phyloP scores from a whole-genome alignment of 2,329 filamentous ascomycete species.

The Fusarium dimerum region DNA sequence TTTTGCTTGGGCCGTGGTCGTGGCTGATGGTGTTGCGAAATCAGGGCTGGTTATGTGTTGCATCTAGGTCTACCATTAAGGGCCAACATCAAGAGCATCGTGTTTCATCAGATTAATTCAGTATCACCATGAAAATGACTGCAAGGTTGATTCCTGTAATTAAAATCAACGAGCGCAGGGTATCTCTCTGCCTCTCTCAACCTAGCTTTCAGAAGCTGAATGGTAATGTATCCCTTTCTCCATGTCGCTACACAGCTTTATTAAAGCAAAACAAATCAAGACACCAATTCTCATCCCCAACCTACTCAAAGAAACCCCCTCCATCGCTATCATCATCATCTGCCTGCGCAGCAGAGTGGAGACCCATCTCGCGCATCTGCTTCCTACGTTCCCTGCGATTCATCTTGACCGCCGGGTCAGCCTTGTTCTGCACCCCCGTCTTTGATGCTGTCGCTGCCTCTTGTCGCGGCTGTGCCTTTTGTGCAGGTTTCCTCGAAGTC shows the following conservation, averaged over 20 bases:
- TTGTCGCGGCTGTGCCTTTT: constrained; percentile 22
- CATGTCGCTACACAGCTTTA: not conserved
- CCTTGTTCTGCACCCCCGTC: constrained; percentile 12
- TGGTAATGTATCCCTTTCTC: not conserved
- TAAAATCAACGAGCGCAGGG: too few relatives aligned
- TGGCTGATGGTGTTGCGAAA: too few relatives aligned
- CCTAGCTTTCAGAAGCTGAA: too few relatives aligned
- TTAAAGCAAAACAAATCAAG: not conserved
- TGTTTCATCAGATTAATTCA: too few relatives aligned
- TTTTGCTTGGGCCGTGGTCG: too few relatives aligned
- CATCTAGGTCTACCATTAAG: too few relatives aligned
- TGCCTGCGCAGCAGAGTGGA: constrained; percentile 34
- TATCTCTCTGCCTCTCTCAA: too few relatives aligned
- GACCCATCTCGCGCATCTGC: constrained; percentile 34
- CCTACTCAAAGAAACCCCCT: constrained; percentile 58
- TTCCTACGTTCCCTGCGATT: constrained; percentile 40
- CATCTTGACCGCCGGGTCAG: constrained; percentile 28
- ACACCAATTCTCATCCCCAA: constrained; percentile 7
- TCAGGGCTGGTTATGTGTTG: too few relatives aligned
- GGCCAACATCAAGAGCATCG: too few relatives aligned
- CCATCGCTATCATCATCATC: constrained; percentile 54
- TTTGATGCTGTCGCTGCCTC: constrained; percentile 19
- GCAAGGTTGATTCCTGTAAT: too few relatives aligned
- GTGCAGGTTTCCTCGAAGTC: constrained; percentile 18
- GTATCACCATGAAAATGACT: too few relatives aligned